Evolutionary conservation across 129 eudicot genomes (phyloP), one percentile per base, ranked within the genome.

Genomic region (Arctium lappa): DNA sequence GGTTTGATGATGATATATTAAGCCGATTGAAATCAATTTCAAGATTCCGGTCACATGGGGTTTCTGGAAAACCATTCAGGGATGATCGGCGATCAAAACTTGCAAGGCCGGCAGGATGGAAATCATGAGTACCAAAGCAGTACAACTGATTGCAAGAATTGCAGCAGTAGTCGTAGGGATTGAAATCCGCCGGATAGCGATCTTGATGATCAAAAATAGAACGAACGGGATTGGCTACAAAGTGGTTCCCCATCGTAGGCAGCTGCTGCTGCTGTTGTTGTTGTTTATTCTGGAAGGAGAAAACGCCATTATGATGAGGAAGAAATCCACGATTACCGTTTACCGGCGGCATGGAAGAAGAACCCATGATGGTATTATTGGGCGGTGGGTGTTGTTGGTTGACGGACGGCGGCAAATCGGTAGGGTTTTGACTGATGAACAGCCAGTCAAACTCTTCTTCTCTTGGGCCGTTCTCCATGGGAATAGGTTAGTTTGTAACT

Each of bases 351-450:
- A 48, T 36, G 56, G 86, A 82, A 48, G 84, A 73, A 56, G 79
- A 72, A 27, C 56, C 77, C 81, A 63, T 50, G 71, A 34, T 18
- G 75, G 85, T 29, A n/a, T 34, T 29, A 12, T 42, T 84, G 69
- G 44, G 8, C 18, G 76, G 80, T 13, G 83, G 79, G 8, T 63
- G 83, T 2, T 72, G 84, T 11, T 83, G 82, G 50, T 29, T 6
- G 72, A 32, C 40, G 31, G 15, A 73, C 80, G 83, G 83, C 79
- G 33, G 1, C 18, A 78, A 72, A 32, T 72, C 36, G 0, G n/a
- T 84, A 79, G 87, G 84, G 87, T 84, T 84, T 84, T 84, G 87
- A 84, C 80, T 29, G 31, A 6, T 15, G 36, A 44, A 33, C 31
- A 79, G 33, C 63, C 84, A 75, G 87, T 84, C 87, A 84, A 84